Percentiles rank a stretch among this genome's conserved stretches.
Evolutionary conservation across 225 moss, liverwort and hornwort genomes (phyloP).

Genomic region (Thuidium tamariscinum): DNA sequence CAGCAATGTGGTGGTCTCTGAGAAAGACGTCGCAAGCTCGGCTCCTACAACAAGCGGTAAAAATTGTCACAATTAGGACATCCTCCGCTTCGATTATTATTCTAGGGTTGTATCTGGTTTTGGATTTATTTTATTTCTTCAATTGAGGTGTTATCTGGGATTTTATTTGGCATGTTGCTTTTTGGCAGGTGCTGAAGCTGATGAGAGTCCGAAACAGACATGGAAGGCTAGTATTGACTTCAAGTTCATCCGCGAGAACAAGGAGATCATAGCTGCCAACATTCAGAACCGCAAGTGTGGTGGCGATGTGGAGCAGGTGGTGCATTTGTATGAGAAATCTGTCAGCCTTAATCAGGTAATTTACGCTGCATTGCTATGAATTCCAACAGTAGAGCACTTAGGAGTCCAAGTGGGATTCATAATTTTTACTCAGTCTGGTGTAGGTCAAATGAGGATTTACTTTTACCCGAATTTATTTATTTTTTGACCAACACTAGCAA

Average conservation of each 20-base stretch:
- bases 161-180: background rate
- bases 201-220: slow-evolving; percentile 38
- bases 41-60: background rate
- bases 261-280: slow-evolving; percentile 59
- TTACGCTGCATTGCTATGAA: background rate
- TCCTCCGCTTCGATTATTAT: background rate
- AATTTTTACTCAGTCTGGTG: background rate
- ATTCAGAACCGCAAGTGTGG: slow-evolving; percentile 68
- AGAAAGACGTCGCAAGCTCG: slow-evolving; percentile 1
- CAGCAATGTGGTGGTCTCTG: slow-evolving; percentile 18
- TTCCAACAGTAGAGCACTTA: background rate
- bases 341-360: slow-evolving; percentile 62
- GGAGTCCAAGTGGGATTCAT: background rate
- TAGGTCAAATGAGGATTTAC: background rate
- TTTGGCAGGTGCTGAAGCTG: slow-evolving; percentile 17
- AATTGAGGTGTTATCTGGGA: background rate
- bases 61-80: background rate
- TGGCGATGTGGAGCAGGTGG: slow-evolving; percentile 87
- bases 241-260: slow-evolving; percentile 92
- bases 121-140: background rate
- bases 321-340: slow-evolving; percentile 83
- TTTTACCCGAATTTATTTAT: background rate
- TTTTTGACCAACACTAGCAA: background rate
- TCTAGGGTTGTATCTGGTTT: background rate
- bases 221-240: slow-evolving; percentile 99